Conservation (phyloP, 2,329 filamentous ascomycete genomes). For the Claviceps sp. region DNA sequence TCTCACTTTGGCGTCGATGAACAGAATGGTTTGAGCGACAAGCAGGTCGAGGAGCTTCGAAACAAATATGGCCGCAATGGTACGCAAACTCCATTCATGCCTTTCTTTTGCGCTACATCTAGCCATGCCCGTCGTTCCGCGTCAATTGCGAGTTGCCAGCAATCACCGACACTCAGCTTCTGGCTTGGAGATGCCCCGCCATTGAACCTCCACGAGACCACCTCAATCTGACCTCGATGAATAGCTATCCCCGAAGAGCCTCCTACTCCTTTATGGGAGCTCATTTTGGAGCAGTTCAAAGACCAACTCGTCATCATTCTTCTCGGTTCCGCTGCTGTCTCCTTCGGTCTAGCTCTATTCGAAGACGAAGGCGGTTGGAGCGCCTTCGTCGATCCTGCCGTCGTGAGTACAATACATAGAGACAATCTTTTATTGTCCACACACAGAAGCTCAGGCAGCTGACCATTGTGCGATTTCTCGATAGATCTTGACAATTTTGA, state of each 20-base stretch:
- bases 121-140: conserved; percentile 3
- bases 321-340: conserved; percentile 81
- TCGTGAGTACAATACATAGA: conserved; percentile 47
- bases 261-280: conserved; percentile 88
- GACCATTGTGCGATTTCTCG: not conserved
- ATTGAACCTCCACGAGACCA: conserved; percentile 2
- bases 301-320: conserved; percentile 95
- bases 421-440: not conserved
- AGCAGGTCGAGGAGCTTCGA: conserved; percentile 42
- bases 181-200: not conserved
- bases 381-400: conserved; percentile 89
- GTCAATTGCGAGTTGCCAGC: not conserved
- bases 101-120: not conserved
- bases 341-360: conserved; percentile 84
- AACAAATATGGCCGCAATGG: conserved; percentile 54
- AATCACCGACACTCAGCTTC: not conserved
- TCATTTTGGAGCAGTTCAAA: conserved; percentile 97
- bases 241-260: conserved; percentile 68
- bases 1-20: conserved; percentile 43
- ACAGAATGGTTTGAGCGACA: conserved; percentile 40
- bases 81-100: conserved; percentile 24
- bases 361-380: conserved; percentile 92
- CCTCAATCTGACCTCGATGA: conserved; percentile 1
- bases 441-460: not conserved
- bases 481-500: conserved; percentile 89